A percentile compares a stretch with the other conserved stretches of the same genome.
These are phyloP conservation scores for Yarrowia osloensis DNA, from an alignment of 805 yeast species.

Conservation along the genomic window DNA sequence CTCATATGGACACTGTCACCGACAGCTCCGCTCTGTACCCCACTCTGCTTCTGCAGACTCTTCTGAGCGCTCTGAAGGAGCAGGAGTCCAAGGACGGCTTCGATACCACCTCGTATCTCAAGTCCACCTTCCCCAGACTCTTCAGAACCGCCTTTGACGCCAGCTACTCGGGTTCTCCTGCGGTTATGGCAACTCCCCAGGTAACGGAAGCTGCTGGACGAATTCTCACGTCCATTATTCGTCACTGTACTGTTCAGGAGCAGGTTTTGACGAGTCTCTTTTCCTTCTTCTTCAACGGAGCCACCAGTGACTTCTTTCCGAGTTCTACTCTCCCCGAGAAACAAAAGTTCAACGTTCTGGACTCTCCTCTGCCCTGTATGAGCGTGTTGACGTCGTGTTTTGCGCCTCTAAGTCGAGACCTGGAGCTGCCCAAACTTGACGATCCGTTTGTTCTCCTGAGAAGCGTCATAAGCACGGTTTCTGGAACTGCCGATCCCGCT, in stretches of 20 bases:
- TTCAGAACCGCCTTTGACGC: constrained; percentile 2
- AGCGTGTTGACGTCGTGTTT: background rate
- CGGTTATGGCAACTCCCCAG: background rate
- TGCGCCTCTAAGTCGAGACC: background rate
- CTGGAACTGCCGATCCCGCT: constrained; percentile 36
- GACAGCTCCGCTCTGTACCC: constrained; percentile 34
- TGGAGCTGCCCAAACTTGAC: background rate
- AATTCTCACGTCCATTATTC: background rate
- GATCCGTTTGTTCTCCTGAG: constrained; percentile 14
- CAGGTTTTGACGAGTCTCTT: background rate
- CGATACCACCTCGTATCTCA: constrained; percentile 1
- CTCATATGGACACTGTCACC: constrained; percentile 40
- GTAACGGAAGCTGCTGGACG: constrained; percentile 19
- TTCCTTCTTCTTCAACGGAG: constrained; percentile 12
- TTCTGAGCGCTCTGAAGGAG: constrained; percentile 38
- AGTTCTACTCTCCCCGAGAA: background rate
- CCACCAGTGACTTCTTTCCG: background rate
- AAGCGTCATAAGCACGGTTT: constrained; percentile 2
- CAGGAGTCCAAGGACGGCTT: constrained; percentile 33
- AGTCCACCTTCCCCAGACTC: constrained; percentile 20
- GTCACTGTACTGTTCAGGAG: background rate
- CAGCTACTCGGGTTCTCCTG: background rate
- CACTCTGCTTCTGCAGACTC: constrained; percentile 38
- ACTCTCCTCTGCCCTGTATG: constrained; percentile 1
- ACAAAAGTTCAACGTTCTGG: constrained; percentile 10